Base-by-base conservation (phyloP, 2,329 filamentous ascomycete species). In the Pestalotiopsis sp. region DNA sequence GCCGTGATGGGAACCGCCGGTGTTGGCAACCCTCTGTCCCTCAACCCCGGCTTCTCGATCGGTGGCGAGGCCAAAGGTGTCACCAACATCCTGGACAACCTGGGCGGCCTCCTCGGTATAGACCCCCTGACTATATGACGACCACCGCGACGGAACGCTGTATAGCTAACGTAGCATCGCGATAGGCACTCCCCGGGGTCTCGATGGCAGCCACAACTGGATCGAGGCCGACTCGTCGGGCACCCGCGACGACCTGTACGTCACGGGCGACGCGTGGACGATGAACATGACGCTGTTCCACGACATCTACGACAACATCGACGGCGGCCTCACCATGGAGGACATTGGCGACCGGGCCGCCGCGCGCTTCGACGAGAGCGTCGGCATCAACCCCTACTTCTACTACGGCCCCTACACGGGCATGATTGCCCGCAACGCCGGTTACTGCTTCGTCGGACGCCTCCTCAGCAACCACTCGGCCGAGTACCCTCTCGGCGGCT, bases 391-490 rank as follows among this genome's bases (percentile, higher is more conserved):
- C 73, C 85, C 86, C 0, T 79, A 85, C 62, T 87, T 87, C 74
- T 88, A 85, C 76, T 87, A 85, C 65, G 85, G 85, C 0, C 86
- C 85, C 1, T 82, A 84, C 66, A 85, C 83, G 2, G 86, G 86
- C 14, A 78, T 86, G 65, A 74, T 86, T 23, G 81, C 80, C 6
- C 81, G 83, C 0, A 85, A 86, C 62, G 95, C 85, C 13, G 85
- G 82, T 2, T 85, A 81, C 69, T 73, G 81, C 20, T 86, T 86
- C 69, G 72, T 80, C 2, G 80, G 74, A 9, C 79, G 83, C 12
- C 70, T 86, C 62, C 78, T 83, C 55, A 76, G 80, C 27, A 86
- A 86, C 69, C 79, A 85, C 64, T 82, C 82, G 0, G 65, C 66
- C 1, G 82, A 84, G 65, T 74, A 82, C 63, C 83, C 81, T 0